Percentiles rank a stretch among this genome's conserved stretches.
Evolutionary conservation across 1,139 yeast species (phyloP).

Genomic region (Yamadazyma dendronema): DNA sequence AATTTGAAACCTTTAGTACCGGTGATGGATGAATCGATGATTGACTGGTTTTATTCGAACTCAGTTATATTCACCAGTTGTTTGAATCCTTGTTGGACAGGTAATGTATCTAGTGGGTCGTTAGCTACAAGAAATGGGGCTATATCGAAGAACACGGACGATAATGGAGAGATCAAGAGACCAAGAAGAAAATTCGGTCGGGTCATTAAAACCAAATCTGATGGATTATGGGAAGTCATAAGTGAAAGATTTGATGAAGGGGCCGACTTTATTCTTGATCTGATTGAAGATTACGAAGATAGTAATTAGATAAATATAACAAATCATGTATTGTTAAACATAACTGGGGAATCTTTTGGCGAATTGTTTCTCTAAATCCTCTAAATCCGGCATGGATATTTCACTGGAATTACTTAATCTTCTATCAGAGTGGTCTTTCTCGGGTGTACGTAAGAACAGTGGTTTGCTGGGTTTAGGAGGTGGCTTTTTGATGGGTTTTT

Average conservation of each 20-base stretch:
- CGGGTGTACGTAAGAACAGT: constrained; percentile 44
- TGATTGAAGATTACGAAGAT: constrained; percentile 53
- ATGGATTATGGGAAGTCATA: constrained; percentile 73
- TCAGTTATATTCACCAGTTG: constrained; percentile 78
- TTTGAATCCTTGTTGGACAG: constrained; percentile 77
- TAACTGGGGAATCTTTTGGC: constrained; percentile 56
- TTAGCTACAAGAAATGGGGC: constrained; percentile 20
- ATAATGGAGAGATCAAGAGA: constrained; percentile 49
- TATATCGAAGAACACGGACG: constrained; percentile 15
- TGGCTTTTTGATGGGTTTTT: constrained; percentile 32
- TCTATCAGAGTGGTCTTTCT: constrained; percentile 19
- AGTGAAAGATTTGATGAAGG: constrained; percentile 86
- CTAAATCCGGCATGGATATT: constrained; percentile 51
- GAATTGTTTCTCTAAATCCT: constrained; percentile 54
- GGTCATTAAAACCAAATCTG: constrained; percentile 69
- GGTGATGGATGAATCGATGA: constrained; percentile 80
- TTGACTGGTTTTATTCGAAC: constrained; percentile 89
- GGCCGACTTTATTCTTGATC: constrained; percentile 75
- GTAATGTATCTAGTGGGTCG: constrained; percentile 19
- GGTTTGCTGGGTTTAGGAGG: constrained; percentile 70
- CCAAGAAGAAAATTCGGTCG: constrained; percentile 92
- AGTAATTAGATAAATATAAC: constrained; percentile 14
- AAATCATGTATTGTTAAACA: constrained; percentile 23
- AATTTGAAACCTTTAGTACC: constrained; percentile 76
- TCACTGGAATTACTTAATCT: constrained; percentile 39